Conservation (phyloP, 495 filamentous ascomycete species). For the Jackrogersella multiformis region DNA sequence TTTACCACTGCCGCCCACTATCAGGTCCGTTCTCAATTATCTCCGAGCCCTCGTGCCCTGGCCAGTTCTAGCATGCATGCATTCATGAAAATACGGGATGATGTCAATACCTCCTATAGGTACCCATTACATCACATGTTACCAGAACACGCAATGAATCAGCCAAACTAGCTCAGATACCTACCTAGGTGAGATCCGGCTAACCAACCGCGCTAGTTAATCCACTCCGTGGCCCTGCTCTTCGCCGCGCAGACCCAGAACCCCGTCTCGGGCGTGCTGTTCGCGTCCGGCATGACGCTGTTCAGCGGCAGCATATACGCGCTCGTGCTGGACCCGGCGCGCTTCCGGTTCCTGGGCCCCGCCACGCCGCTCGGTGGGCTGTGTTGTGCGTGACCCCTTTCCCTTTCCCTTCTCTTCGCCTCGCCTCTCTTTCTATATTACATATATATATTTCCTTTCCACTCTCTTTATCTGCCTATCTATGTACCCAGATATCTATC, state of each 20-base stretch:
- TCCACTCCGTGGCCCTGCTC: conserved; percentile 67
- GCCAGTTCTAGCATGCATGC: too few relatives aligned
- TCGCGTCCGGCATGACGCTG: conserved; percentile 62
- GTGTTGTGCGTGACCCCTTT: conserved; percentile 44
- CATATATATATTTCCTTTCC: too few relatives aligned
- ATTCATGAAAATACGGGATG: too few relatives aligned
- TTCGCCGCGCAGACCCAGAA: conserved; percentile 51
- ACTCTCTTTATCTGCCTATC: neutral
- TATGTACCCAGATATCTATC: neutral
- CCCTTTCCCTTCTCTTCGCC: neutral
- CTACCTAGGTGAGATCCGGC: too few relatives aligned
- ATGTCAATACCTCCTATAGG: too few relatives aligned
- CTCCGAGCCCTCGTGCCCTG: conserved; percentile 10
- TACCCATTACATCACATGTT: neutral
- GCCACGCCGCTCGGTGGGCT: conserved; percentile 69
- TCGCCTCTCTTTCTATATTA: too few relatives aligned
- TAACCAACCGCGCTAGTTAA: too few relatives aligned
- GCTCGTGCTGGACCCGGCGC: conserved; percentile 64
- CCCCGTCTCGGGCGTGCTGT: conserved; percentile 49
- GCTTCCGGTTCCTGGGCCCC: conserved; percentile 64
- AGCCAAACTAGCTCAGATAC: neutral
- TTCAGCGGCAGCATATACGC: conserved; percentile 70
- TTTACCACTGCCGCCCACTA: conserved; percentile 70
- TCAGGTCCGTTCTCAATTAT: too few relatives aligned
- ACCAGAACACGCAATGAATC: neutral